Evolutionary conservation across 805 yeast genomes (phyloP).

Genomic region (Metschnikowia colocasiae): DNA sequence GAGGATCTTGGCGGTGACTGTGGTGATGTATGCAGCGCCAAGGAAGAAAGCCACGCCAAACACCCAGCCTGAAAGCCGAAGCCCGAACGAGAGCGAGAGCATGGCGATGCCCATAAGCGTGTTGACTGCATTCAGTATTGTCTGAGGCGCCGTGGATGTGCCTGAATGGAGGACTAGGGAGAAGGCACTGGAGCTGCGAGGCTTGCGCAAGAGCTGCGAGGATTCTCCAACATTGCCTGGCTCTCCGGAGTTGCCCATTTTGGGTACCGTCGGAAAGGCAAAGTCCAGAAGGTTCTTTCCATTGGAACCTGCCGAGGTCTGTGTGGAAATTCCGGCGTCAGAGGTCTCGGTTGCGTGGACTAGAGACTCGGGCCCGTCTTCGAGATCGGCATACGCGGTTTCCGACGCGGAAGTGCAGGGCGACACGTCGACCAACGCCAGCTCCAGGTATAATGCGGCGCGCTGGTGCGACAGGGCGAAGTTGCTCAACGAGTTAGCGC

Average conservation of each 20-base stretch:
- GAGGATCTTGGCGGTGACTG: conserved; percentile 51
- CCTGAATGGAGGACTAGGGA: conserved; percentile 7
- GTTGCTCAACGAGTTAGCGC: conserved; percentile 22
- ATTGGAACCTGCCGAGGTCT: neutral
- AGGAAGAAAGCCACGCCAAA: conserved; percentile 43
- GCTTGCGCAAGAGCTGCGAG: conserved; percentile 3
- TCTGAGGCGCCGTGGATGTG: conserved; percentile 59
- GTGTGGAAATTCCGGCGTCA: neutral
- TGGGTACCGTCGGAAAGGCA: conserved; percentile 18
- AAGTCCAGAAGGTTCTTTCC: conserved; percentile 15
- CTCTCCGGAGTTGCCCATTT: too few relatives aligned
- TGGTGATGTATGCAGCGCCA: conserved; percentile 47
- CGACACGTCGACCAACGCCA: conserved; percentile 9
- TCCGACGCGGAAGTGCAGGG: conserved; percentile 14
- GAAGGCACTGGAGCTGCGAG: conserved; percentile 23
- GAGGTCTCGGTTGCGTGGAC: neutral
- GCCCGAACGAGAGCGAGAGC: conserved; percentile 67
- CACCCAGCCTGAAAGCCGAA: conserved; percentile 66
- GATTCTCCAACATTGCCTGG: neutral
- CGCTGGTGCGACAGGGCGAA: conserved; percentile 40
- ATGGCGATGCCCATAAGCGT: conserved; percentile 75
- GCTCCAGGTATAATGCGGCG: conserved; percentile 24
- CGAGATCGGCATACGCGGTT: conserved; percentile 3
- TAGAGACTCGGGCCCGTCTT: neutral
- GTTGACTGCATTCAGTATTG: conserved; percentile 73